phyloP scores from a whole-genome alignment of 805 yeast genomes.

The Metschnikowia sp. region DNA sequence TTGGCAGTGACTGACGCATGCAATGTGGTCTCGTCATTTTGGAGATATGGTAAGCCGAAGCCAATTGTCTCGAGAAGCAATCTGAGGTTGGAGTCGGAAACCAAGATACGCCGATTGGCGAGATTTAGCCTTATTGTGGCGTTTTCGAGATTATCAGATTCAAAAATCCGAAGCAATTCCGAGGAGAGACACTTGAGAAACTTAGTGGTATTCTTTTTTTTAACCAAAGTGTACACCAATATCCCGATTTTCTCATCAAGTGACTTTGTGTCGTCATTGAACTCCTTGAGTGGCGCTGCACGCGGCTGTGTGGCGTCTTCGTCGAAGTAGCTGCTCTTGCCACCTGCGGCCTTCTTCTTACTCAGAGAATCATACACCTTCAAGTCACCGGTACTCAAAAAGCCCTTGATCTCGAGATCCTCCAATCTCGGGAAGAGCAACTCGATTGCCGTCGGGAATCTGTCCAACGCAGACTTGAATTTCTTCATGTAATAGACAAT shows the following conservation, averaged over 20 bases:
- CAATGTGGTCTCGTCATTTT: conserved; percentile 40
- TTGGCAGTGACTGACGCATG: conserved; percentile 28
- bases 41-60: conserved; percentile 38
- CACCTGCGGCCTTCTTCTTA: not conserved
- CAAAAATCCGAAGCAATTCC: conserved; percentile 32
- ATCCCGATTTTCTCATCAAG: conserved; percentile 50
- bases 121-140: conserved; percentile 13
- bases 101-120: conserved; percentile 27
- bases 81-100: conserved; percentile 48
- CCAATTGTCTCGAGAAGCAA: conserved; percentile 47
- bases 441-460: conserved; percentile 60
- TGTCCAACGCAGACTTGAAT: conserved; percentile 44
- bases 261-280: conserved; percentile 26
- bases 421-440: conserved; percentile 61
- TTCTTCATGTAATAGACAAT: conserved; percentile 62
- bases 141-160: conserved; percentile 1
- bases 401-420: conserved; percentile 44
- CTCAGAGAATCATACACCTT: conserved; percentile 18
- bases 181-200: conserved; percentile 44
- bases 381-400: conserved; percentile 59
- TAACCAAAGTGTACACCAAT: conserved; percentile 45
- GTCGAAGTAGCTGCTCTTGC: conserved; percentile 14
- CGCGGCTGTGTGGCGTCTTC: conserved; percentile 22
- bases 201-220: conserved; percentile 31
- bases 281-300: conserved; percentile 35